Base-by-base conservation (phyloP, 208 protist species). In the Leishmania martiniquensis region DNA sequence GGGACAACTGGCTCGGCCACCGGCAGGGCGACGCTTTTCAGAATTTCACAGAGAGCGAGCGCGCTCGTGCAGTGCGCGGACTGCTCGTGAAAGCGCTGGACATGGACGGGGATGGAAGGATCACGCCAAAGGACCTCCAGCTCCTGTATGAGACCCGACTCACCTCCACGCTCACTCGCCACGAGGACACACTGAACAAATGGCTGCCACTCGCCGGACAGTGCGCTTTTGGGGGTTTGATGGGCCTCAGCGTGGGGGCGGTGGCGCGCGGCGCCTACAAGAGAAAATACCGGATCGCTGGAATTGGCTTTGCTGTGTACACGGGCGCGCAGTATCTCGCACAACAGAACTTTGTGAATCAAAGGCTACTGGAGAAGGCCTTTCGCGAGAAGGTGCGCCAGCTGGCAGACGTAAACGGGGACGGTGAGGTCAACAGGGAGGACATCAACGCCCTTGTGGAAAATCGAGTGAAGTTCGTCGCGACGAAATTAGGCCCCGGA, bases 51-150 rank as follows among this genome's bases (percentile, higher is more conserved):
- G 74, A 85, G 44, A 89, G 87, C 76, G 81, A 92, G 45, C 52
- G 80, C 1, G 86, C 84, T 51, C 80, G 82, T 29, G 55, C 75
- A 62, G 79, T 80, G 1, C 77, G 62, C 32, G 63, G 81, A 42
- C 42, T 79, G 15, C 69, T 92, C 17, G 68, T 92, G 13, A 83
- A 82, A 67, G 55, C 77, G 2, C 74, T 93, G 25, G 87, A 90
- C 84, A 88, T 89, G 78, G 84, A 95, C 70, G 88, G 85, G 13
- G 91, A 92, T 47, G 91, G 91, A 37, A 87, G 84, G 72, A 55
- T 93, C 22, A 93, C 87, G 9, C 81, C 91, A 7, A 86, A 83
- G 68, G 91, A 95, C 76, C 90, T 91, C 67, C 88, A 91, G 74
- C 85, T 90, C 66, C 88, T 93, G 79, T 91, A 95, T 75, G 88